Conservation (phyloP, 176 grass and related monocot genomes). For the Triticum urartu region DNA sequence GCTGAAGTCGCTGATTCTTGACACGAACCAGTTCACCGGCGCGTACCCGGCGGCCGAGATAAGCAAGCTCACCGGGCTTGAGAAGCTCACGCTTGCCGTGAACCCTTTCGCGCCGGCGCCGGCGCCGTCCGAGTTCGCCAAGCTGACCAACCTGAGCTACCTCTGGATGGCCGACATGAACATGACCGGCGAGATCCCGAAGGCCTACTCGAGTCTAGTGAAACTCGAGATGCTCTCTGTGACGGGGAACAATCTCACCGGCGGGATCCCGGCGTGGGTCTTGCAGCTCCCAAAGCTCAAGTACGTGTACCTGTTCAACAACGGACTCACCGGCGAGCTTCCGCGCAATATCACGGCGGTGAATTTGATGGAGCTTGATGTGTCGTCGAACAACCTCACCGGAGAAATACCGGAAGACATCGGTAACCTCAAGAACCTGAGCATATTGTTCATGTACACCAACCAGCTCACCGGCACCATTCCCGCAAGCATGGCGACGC, state of each 20-base stretch:
- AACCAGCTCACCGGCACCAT: conserved; percentile 61
- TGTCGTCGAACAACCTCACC: conserved; percentile 53
- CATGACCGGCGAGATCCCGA: conserved; percentile 59
- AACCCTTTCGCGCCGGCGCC: conserved; percentile 49
- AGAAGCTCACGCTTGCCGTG: conserved; percentile 32
- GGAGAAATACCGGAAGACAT: conserved; percentile 52
- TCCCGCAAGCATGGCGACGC: conserved; percentile 49
- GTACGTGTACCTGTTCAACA: neutral
- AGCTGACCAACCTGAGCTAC: conserved; percentile 39
- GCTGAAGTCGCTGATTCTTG: conserved; percentile 43
- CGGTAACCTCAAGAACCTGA: conserved; percentile 42
- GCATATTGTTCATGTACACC: conserved; percentile 34
- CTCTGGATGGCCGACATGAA: conserved; percentile 34
- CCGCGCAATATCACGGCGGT: neutral
- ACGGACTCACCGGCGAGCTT: conserved; percentile 44
- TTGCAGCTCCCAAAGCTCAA: conserved; percentile 42
- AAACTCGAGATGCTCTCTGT: conserved; percentile 30
- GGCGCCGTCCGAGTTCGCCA: conserved; percentile 34
- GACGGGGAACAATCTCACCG: conserved; percentile 31
- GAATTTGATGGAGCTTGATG: conserved; percentile 37
- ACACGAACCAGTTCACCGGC: conserved; percentile 53
- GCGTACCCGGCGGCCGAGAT: conserved; percentile 46
- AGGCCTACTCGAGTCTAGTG: conserved; percentile 1
- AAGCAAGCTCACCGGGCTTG: conserved; percentile 21
- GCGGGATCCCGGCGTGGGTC: conserved; percentile 53